Evolutionary conservation across 2,329 filamentous ascomycete species (phyloP).

Genomic region (Amesomyces nigricolor): DNA sequence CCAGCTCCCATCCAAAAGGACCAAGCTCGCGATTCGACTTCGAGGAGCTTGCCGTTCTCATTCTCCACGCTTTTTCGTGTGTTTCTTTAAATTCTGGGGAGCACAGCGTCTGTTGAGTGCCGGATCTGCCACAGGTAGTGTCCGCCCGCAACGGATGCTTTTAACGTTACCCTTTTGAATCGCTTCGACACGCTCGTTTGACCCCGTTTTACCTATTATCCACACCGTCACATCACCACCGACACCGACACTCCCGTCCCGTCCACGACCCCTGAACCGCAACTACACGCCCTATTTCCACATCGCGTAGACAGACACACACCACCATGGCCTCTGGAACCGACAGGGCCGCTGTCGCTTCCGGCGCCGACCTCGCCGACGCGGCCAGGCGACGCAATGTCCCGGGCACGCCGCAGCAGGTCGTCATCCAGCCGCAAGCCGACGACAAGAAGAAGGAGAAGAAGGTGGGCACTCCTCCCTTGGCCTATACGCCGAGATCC

Average conservation of each 20-base stretch:
- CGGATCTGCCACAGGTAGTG: constrained; percentile 17
- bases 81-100: constrained; percentile 15
- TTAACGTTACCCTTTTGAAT: constrained; percentile 7
- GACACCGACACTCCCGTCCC: not conserved
- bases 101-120: constrained; percentile 18
- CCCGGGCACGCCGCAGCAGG: constrained; percentile 37
- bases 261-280: constrained; percentile 11
- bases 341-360: constrained; percentile 51
- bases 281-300: constrained; percentile 1
- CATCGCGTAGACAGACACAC: not conserved
- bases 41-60: constrained; percentile 17
- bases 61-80: constrained; percentile 18
- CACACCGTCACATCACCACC: constrained; percentile 16
- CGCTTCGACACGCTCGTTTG: constrained; percentile 27
- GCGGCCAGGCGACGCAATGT: constrained; percentile 52
- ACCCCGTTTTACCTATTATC: constrained; percentile 24
- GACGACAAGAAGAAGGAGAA: constrained; percentile 57
- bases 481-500: not conserved
- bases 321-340: constrained; percentile 42
- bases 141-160: constrained; percentile 13
- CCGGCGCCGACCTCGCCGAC: constrained; percentile 54
- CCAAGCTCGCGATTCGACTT: constrained; percentile 20
- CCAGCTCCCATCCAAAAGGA: constrained; percentile 16
- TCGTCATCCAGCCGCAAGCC: constrained; percentile 38
- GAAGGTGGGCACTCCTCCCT: constrained; percentile 41